Conservation (phyloP, 2,329 filamentous ascomycete genomes). For the Curvularia verruculosa region DNA sequence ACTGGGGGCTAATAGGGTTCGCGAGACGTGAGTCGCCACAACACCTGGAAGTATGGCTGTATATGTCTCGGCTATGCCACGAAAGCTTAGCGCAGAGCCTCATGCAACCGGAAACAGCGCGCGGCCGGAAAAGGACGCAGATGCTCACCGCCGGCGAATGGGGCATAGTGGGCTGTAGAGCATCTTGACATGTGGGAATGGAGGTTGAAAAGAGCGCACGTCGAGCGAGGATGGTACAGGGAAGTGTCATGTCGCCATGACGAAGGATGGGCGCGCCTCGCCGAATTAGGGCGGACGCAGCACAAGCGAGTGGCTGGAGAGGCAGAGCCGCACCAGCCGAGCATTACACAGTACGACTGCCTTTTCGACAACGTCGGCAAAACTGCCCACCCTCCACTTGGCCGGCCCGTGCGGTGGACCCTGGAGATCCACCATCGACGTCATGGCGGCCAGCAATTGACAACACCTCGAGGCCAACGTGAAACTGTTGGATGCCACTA, state of each 20-base stretch:
- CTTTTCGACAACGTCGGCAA: slow-evolving; percentile 7
- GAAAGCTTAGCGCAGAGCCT: slow-evolving; percentile 26
- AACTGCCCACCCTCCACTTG: slow-evolving; percentile 18
- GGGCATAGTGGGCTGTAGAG: slow-evolving; percentile 11
- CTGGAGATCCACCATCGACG: slow-evolving; percentile 37
- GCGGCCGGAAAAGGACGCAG: slow-evolving; percentile 31
- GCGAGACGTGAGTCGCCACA: slow-evolving; percentile 33
- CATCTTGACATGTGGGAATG: slow-evolving; percentile 13
- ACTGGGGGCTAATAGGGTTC: slow-evolving; percentile 31
- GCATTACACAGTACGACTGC: slow-evolving; percentile 4
- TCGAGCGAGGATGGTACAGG: slow-evolving; percentile 12
- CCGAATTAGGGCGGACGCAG: slow-evolving; percentile 18
- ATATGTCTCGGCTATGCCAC: slow-evolving; percentile 26
- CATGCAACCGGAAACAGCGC: slow-evolving; percentile 24
- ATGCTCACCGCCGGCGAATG: slow-evolving; percentile 21
- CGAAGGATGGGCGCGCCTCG: slow-evolving; percentile 26
- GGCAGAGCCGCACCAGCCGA: slow-evolving; percentile 21
- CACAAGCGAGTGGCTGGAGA: background rate
- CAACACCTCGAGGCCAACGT: slow-evolving; percentile 19
- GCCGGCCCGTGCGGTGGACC: slow-evolving; percentile 30
- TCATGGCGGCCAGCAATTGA: slow-evolving; percentile 29
- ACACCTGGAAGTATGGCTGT: slow-evolving; percentile 16
- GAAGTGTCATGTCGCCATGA: slow-evolving; percentile 23
- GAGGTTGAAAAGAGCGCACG: slow-evolving; percentile 15
- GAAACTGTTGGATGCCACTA: slow-evolving; percentile 44